Percentiles rank a stretch among this genome's conserved stretches.
Conservation (phyloP, 495 filamentous ascomycete genomes). For the Umbilicaria muhlenbergii region DNA sequence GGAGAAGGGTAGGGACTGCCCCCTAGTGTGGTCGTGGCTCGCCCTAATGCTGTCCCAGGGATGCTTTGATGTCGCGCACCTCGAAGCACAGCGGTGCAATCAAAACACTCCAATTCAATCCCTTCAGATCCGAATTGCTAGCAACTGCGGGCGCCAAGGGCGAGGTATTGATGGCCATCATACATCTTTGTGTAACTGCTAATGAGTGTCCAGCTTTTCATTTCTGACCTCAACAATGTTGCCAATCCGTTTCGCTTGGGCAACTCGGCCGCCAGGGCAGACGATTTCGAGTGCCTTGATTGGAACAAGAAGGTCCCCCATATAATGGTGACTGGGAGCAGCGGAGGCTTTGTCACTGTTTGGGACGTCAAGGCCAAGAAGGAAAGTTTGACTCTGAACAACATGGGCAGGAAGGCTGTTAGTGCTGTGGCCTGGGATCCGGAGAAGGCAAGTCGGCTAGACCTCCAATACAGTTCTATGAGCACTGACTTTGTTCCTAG, state of each 20-base stretch:
- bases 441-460: slow-evolving; percentile 36
- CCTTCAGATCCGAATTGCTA: slow-evolving; percentile 77
- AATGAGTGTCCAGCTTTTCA: slow-evolving; percentile 42
- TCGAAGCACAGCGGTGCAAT: slow-evolving; percentile 86
- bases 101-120: slow-evolving; percentile 96
- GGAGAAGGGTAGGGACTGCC: slow-evolving; percentile 32
- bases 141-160: slow-evolving; percentile 89
- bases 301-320: slow-evolving; percentile 98
- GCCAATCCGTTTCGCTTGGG: slow-evolving; percentile 78
- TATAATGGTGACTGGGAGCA: slow-evolving; percentile 88
- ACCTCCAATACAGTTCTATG: not conserved
- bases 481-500: slow-evolving; percentile 14
- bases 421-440: slow-evolving; percentile 97
- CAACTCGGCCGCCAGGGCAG: slow-evolving; percentile 69
- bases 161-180: slow-evolving; percentile 33
- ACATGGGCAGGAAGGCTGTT: slow-evolving; percentile 77
- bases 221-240: slow-evolving; percentile 84
- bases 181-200: not conserved
- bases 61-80: slow-evolving; percentile 73
- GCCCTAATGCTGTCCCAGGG: slow-evolving; percentile 24
- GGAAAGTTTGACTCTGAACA: slow-evolving; percentile 89
- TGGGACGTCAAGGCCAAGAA: slow-evolving; percentile 98
- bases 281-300: slow-evolving; percentile 88
- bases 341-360: slow-evolving; percentile 88
- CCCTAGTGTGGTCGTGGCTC: not conserved